A percentile compares a stretch with the other conserved stretches of the same genome.
Evolutionary conservation across 257 asterid genomes (phyloP).

Genomic region (Solanum gandarillasii): DNA sequence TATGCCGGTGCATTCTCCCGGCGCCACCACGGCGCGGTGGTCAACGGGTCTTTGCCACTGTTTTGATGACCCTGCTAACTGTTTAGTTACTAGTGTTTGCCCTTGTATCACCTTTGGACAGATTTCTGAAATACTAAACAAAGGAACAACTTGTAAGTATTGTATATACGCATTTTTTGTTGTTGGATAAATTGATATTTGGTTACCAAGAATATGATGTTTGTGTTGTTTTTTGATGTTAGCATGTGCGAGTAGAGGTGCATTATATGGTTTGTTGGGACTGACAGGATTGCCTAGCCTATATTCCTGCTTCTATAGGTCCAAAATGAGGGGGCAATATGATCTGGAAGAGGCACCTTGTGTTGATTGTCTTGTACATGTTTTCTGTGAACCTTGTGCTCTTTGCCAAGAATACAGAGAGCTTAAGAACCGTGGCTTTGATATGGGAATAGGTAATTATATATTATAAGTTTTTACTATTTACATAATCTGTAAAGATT

Average conservation of each 20-base stretch:
- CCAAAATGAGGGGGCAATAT: constrained; percentile 15
- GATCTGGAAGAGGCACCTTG: constrained; percentile 14
- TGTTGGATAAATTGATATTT: not conserved
- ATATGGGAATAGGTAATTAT: constrained; percentile 2
- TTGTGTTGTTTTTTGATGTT: not conserved
- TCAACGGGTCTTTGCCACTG: constrained; percentile 12
- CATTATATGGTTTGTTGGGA: not conserved
- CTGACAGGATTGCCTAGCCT: constrained; percentile 8
- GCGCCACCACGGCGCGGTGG: not conserved
- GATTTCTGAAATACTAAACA: constrained; percentile 5
- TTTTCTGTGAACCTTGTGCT: constrained; percentile 11
- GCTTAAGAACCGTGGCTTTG: constrained; percentile 19
- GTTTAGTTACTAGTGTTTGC: constrained; percentile 7
- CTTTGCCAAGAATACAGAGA: constrained; percentile 21
- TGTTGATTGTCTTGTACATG: constrained; percentile 13
- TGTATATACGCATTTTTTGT: too few species aligned
- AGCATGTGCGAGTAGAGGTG: constrained; percentile 14
- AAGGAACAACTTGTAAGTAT: constrained; percentile 7
- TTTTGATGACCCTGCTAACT: constrained; percentile 13
- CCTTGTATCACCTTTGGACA: constrained; percentile 16
- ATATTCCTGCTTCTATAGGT: constrained; percentile 12
- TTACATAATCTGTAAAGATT: not conserved
- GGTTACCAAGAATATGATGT: not conserved
- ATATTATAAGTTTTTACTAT: not conserved
- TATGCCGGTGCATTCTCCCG: not conserved